Evolutionary conservation across 2,329 filamentous ascomycete genomes (phyloP).

Genomic region (Cryphonectria parasitica): DNA sequence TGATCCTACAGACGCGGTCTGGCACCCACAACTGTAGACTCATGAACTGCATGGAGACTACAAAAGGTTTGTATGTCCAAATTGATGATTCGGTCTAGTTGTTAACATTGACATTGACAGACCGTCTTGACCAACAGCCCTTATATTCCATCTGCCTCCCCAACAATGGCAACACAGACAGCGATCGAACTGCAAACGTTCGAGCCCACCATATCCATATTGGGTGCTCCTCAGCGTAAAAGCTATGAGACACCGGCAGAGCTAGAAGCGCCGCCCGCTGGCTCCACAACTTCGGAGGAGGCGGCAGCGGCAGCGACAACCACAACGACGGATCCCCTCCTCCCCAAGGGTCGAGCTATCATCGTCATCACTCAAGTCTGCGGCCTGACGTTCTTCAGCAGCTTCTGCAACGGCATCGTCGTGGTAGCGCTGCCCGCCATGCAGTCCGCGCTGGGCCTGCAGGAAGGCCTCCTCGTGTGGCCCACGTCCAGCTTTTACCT

Average conservation of each 20-base stretch:
- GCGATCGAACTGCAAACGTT: neutral
- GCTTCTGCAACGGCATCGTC: slow-evolving; percentile 40
- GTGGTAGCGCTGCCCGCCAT: slow-evolving; percentile 47
- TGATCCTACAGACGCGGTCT: neutral
- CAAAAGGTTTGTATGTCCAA: neutral
- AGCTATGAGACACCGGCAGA: slow-evolving; percentile 4
- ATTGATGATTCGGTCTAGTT: neutral
- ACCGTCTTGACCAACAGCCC: too few species aligned
- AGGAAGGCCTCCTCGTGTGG: slow-evolving; percentile 43
- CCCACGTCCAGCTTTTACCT: slow-evolving; percentile 43
- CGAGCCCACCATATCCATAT: neutral
- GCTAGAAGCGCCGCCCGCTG: neutral
- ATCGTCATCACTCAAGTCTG: slow-evolving; percentile 29
- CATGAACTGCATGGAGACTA: neutral
- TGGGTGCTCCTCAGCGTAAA: neutral
- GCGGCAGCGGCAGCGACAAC: too few species aligned
- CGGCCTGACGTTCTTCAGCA: slow-evolving; percentile 36
- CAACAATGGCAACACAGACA: neutral
- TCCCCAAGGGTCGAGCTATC: slow-evolving; percentile 7
- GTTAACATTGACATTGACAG: neutral
- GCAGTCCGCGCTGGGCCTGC: slow-evolving; percentile 41
- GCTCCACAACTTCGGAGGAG: neutral
- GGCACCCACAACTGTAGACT: neutral
- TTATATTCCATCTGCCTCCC: neutral
- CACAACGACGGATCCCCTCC: neutral